phyloP scores from a whole-genome alignment of 768 basidiomycete species.

The Candolleomyces efflorescens region DNA sequence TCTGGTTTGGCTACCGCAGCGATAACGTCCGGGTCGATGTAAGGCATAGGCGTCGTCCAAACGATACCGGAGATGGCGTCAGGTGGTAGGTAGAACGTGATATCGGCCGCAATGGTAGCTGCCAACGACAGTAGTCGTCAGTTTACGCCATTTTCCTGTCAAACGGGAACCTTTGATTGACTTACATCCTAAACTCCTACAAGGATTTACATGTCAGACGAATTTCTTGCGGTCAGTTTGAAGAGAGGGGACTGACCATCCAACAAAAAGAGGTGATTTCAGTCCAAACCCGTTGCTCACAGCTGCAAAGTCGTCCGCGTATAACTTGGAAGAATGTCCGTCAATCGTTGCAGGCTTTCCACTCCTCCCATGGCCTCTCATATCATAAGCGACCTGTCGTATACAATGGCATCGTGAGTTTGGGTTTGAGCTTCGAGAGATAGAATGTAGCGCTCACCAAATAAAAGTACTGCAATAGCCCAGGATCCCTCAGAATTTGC shows the following conservation, averaged over 20 bases:
- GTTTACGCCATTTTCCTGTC: not conserved
- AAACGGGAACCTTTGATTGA: not conserved
- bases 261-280: conserved; percentile 23
- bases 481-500: not conserved
- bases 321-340: conserved; percentile 22
- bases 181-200: conserved; percentile 28
- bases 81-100: conserved; percentile 21
- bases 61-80: conserved; percentile 25
- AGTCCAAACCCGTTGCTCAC: conserved; percentile 24
- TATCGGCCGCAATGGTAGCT: conserved; percentile 25
- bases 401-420: not conserved
- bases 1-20: conserved; percentile 18
- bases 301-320: conserved; percentile 28
- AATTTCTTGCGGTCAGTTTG: not conserved
- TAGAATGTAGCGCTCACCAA: conserved; percentile 15
- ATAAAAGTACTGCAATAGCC: conserved; percentile 13
- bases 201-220: not conserved
- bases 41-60: conserved; percentile 23
- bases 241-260: conserved; percentile 23
- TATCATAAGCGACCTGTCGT: conserved; percentile 29
- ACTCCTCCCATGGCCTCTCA: conserved; percentile 29
- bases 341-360: conserved; percentile 24
- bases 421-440: not conserved
- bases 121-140: not conserved
- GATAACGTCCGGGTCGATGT: conserved; percentile 16